Base-by-base conservation (phyloP, 2,329 filamentous ascomycete genomes). In the Trichoderma citrinoviride region DNA sequence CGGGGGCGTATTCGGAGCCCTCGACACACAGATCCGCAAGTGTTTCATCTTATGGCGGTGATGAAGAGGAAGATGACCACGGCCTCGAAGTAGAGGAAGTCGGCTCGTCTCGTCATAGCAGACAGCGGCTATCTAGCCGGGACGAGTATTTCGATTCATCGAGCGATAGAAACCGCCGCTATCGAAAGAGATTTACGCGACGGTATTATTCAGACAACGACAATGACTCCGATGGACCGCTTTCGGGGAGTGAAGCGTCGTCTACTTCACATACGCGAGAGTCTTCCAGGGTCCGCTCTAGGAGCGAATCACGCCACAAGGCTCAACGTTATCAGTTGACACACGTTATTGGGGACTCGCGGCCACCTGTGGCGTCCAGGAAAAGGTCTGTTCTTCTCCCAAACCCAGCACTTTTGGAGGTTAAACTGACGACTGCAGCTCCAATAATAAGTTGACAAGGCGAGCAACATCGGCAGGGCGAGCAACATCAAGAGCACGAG, bases 271-370 rank as follows among this genome's bases (percentile, higher is more conserved):
- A 55, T 41, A 67, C 71, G 12, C 71, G 68, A 19, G 70, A 71
- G 63, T 71, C 72, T 23, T 69, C 71, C 21, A 68, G 72, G 25
- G 74, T 74, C 58, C 69, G 70, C 17, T 71, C 73, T 37, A 68
- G 69, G 17, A 77, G 74, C 65, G 70, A 72, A 17, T 71, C 72
- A 3, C 72, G 74, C 44, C 74, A 71, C 53, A 70, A 71, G 40
- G 71, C 68, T 52, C 69, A 71, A 7, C 71, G 68, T 8, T 66
- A 67, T 47, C 68, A 72, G 43, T 68, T 71, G 2, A 55, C 70
- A 17, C 74, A 74, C 64, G 70, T 77, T 8, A 74, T 77, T 61
- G 75, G 75, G 49, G 70, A 71, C 49, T 75, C 76, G 47, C 71
- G 76, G 10, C 76, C 76, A 7, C 76, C 76, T 3, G 67, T 77